Base-by-base conservation (phyloP, 2,329 filamentous ascomycete species). In the Botrytis sinoallii region DNA sequence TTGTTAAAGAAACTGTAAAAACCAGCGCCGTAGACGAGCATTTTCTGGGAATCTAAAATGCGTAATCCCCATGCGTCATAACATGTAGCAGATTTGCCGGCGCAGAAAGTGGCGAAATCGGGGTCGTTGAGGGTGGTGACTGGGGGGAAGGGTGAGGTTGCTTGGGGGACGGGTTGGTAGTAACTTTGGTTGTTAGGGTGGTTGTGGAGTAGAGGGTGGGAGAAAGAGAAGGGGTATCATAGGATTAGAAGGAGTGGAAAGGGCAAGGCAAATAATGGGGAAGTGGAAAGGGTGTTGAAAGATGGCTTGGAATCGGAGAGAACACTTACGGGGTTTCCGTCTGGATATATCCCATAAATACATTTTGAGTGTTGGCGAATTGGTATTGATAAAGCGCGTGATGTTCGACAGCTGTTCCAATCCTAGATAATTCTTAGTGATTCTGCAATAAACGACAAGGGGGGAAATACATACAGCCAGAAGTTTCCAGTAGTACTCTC, bases 341-440 rank as follows among this genome's bases (percentile, higher is more conserved):
- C 40, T 79, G 78, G 20, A 78, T 74, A 59, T 76, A 76, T 40
- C 79, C 78, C 68, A 77, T 75, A 66, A 75, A 79, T 8, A 80
- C 67, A 59, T 79, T 77, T 69, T 78, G 72, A 2, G 78, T 78
- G 32, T 77, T 82, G 75, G 84, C 80, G 73, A 88, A 81, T 67
- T 87, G 84, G 79, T 87, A 86, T 76, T 88, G 85, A 79, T 89
- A 89, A 48, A 89, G 79, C 8, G 83, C 82, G 69, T 83, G 82
- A 79, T 89, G 87, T 79, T 89, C 87, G 40, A 84, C 85, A 1
- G 84, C 84, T 4, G 85, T 86, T 42, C 86, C 87, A 66, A 86
- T 81, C 69, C 93, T 93, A 81, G 92, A 94, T 16, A 25, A 87
- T 91, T 96, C 79, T 96, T 8, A 89, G 84, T 92, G 90, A 81